Conservation (phyloP, 1,284 basidiomycete species). For the Takashimella koratensis region DNA sequence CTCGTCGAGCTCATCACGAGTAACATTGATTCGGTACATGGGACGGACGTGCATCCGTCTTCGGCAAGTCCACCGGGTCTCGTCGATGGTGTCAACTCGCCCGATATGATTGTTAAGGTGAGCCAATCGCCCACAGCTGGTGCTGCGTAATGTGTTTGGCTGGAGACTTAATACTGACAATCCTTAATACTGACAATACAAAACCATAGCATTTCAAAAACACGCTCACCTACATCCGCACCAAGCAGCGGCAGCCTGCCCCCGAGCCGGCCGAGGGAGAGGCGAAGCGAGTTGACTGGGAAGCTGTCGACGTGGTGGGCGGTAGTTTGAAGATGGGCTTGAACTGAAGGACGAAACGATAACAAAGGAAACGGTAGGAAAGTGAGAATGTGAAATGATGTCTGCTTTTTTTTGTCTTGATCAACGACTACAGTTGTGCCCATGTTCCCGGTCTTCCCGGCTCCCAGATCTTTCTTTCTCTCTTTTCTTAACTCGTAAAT, state of each 20-base stretch:
- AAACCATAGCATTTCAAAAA: constrained; percentile 87
- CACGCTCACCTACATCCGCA: constrained; percentile 73
- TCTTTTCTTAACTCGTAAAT: neutral
- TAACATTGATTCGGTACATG: constrained; percentile 80
- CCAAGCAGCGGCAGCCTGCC: constrained; percentile 41
- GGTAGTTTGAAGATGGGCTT: constrained; percentile 78
- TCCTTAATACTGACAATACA: no score
- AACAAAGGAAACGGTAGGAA: neutral
- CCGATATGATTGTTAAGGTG: constrained; percentile 70
- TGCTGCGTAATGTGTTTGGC: no score
- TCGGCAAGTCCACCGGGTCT: constrained; percentile 73
- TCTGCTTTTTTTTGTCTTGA: neutral
- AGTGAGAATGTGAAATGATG: neutral
- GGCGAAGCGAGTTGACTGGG: constrained; percentile 57
- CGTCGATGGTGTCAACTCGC: constrained; percentile 82
- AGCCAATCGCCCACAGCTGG: constrained; percentile 10
- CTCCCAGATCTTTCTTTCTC: neutral
- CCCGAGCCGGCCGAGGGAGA: constrained; percentile 54
- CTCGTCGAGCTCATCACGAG: constrained; percentile 88
- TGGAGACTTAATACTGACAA: no score
- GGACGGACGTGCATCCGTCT: constrained; percentile 76
- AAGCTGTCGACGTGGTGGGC: constrained; percentile 78
- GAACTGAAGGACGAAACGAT: neutral
- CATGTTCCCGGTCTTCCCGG: no score
- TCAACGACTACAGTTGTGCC: no score